Percentiles rank a stretch among this genome's conserved stretches.
Evolutionary conservation across 768 basidiomycete species (phyloP).

Genomic region (Tulasnella sp.): DNA sequence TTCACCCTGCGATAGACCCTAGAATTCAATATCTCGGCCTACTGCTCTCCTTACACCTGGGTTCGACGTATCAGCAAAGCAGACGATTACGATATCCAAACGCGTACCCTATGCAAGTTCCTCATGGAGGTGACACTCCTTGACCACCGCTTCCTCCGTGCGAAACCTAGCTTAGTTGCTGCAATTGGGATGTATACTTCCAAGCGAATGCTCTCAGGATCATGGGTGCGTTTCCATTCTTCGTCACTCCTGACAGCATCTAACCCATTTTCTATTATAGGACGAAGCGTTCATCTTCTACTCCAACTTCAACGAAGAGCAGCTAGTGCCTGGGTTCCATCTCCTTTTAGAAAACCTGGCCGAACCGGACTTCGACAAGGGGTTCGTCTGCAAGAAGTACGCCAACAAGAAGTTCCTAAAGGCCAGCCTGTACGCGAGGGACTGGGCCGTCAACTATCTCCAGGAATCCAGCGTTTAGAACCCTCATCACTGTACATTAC

Average conservation of each 20-base stretch:
- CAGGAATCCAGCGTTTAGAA: neutral
- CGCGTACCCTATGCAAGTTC: conserved; percentile 94
- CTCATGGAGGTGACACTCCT: conserved; percentile 90
- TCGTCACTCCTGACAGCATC: neutral
- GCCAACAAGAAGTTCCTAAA: conserved; percentile 96
- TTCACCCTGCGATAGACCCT: conserved; percentile 40
- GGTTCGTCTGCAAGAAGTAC: conserved; percentile 93
- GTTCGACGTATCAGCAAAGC: conserved; percentile 97
- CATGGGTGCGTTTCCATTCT: conserved; percentile 66
- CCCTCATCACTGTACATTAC: conserved; percentile 1
- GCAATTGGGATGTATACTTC: conserved; percentile 97
- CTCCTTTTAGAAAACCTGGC: conserved; percentile 75
- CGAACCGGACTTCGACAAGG: conserved; percentile 66
- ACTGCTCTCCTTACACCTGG: conserved; percentile 99
- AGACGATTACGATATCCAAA: conserved; percentile 97
- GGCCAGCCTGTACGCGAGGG: conserved; percentile 29
- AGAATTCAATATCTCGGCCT: conserved; percentile 90
- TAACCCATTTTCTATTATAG: conserved; percentile 34
- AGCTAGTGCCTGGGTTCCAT: conserved; percentile 69
- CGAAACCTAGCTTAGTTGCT: conserved; percentile 86
- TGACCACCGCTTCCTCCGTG: conserved; percentile 85
- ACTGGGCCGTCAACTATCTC: conserved; percentile 16
- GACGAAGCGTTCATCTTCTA: conserved; percentile 85
- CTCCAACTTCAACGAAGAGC: conserved; percentile 83
- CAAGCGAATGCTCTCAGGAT: conserved; percentile 83